Evolutionary conservation across 192 early-diverging fungal species (phyloP).

Genomic region (Helicostylum pulchrum): DNA sequence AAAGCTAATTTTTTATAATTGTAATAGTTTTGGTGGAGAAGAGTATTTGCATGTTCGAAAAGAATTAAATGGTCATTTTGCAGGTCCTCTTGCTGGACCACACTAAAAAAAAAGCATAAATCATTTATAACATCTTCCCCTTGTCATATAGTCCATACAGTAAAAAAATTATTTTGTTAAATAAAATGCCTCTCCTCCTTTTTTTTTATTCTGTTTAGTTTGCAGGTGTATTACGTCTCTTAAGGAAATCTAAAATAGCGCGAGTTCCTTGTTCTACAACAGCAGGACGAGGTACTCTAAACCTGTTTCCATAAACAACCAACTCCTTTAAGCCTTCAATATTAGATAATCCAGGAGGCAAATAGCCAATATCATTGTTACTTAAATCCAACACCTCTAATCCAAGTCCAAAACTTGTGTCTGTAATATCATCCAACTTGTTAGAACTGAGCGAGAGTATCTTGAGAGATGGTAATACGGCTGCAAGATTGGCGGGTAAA

Average conservation of each 20-base stretch:
- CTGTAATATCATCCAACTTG: conserved; percentile 37
- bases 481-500: conserved; percentile 38
- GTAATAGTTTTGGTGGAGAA: conserved; percentile 28
- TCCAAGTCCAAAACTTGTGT: conserved; percentile 37
- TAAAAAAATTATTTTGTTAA: too few species aligned
- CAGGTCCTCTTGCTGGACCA: conserved; percentile 9
- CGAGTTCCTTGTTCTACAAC: conserved; percentile 51
- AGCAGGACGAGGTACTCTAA: conserved; percentile 50
- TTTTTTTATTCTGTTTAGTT: too few species aligned
- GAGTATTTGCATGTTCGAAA: conserved; percentile 28
- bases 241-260: conserved; percentile 55
- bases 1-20: background rate
- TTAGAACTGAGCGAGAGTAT: conserved; percentile 41
- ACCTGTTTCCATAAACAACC: conserved; percentile 47
- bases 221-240: conserved; percentile 13
- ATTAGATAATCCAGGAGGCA: conserved; percentile 52
- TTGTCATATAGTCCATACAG: too few species aligned
- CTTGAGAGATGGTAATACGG: conserved; percentile 42
- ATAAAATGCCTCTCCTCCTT: too few species aligned
- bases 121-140: background rate
- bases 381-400: conserved; percentile 48
- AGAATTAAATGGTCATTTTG: conserved; percentile 22
- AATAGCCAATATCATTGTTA: conserved; percentile 48
- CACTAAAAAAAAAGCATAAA: conserved; percentile 7
- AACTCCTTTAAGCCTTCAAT: conserved; percentile 44